A percentile compares a stretch with the other conserved stretches of the same genome.
Evolutionary conservation across 768 basidiomycete genomes (phyloP).

Genomic region (Pholiota microspora): DNA sequence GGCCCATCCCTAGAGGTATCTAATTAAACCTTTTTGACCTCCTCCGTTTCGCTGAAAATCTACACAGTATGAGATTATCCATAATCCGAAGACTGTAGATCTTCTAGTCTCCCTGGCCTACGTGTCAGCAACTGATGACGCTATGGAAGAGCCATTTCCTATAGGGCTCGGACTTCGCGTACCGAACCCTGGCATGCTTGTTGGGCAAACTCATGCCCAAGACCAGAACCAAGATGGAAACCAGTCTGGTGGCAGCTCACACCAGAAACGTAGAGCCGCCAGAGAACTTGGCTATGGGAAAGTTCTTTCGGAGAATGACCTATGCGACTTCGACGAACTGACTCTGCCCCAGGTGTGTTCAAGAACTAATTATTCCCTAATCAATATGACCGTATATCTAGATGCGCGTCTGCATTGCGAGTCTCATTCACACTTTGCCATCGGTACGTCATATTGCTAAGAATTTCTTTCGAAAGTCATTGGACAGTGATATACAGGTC

Average conservation of each 20-base stretch:
- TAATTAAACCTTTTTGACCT: background rate
- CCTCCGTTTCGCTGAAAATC: background rate
- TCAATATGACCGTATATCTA: conserved; percentile 16
- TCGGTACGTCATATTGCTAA: conserved; percentile 39
- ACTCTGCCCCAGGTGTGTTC: conserved; percentile 30
- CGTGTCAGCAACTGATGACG: conserved; percentile 49
- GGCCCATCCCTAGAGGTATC: conserved; percentile 67
- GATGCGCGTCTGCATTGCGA: conserved; percentile 46
- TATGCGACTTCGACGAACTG: conserved; percentile 55
- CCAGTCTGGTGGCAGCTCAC: too few relatives aligned
- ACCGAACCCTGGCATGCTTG: conserved; percentile 26
- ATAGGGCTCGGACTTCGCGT: conserved; percentile 61
- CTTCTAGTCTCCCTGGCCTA: conserved; percentile 66
- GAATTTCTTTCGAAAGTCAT: too few relatives aligned
- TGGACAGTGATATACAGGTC: conserved; percentile 31
- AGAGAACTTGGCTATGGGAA: too few relatives aligned
- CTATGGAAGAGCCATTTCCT: conserved; percentile 57
- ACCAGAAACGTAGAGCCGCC: too few relatives aligned
- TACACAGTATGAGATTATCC: conserved; percentile 63
- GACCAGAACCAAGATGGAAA: too few relatives aligned
- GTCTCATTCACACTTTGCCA: conserved; percentile 46
- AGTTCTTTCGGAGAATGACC: too few relatives aligned
- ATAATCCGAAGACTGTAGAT: conserved; percentile 64
- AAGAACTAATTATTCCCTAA: background rate
- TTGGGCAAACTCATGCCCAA: background rate